Conservation (phyloP, 345 rosid genomes). For the Citropsis articulata region DNA sequence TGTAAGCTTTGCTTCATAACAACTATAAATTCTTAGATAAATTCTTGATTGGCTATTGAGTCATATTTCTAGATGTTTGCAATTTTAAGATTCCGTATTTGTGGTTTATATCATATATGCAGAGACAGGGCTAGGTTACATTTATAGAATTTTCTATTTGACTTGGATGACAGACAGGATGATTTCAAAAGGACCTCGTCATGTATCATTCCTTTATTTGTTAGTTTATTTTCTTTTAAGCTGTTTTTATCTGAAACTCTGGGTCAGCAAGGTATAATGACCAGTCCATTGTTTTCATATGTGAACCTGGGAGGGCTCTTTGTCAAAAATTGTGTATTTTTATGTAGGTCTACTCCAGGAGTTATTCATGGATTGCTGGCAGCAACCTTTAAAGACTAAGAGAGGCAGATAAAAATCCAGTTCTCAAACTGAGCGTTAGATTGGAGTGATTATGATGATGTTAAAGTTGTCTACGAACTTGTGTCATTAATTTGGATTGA, state of each 20-base stretch:
- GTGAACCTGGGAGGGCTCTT: not conserved
- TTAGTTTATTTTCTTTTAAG: not conserved
- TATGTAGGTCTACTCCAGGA: not conserved
- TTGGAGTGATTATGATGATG: not conserved
- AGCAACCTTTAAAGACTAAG: not conserved
- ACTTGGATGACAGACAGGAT: not conserved
- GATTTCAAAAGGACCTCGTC: not conserved
- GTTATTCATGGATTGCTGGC: not conserved
- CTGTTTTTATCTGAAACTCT: not conserved
- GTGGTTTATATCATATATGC: not conserved
- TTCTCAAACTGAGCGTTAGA: not conserved
- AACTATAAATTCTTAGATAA: not conserved
- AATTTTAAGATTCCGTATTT: not conserved
- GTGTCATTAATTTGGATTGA: not conserved
- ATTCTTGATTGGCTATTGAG: not conserved
- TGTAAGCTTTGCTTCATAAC: not conserved
- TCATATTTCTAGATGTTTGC: not conserved
- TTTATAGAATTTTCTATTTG: not conserved
- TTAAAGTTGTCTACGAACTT: not conserved
- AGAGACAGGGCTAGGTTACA: not conserved
- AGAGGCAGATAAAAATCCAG: not conserved
- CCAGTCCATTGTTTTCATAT: not conserved
- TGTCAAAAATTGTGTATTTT: not conserved
- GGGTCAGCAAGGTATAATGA: not conserved
- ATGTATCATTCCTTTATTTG: not conserved